phyloP scores from a whole-genome alignment of 768 basidiomycete genomes.

The Termitomyces sp. region DNA sequence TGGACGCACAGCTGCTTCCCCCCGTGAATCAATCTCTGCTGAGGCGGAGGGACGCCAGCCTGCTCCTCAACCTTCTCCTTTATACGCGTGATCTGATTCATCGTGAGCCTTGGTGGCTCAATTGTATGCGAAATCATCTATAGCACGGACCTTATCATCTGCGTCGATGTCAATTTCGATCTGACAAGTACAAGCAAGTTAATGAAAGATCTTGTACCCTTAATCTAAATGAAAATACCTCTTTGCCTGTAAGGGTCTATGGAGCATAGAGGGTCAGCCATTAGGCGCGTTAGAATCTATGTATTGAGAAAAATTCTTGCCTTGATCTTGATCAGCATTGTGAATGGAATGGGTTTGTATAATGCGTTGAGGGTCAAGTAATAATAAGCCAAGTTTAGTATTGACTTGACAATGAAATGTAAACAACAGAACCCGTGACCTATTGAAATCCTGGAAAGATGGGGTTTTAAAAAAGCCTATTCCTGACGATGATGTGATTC shows the following conservation, averaged over 20 bases:
- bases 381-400: neutral
- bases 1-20: constrained; percentile 86
- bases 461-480: too few relatives aligned
- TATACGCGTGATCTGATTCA: constrained; percentile 77
- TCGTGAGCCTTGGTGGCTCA: neutral
- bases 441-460: too few relatives aligned
- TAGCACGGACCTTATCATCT: constrained; percentile 68
- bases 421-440: neutral
- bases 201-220: neutral
- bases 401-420: too few relatives aligned
- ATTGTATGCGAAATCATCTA: neutral
- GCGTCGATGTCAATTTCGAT: constrained; percentile 95
- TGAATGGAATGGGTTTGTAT: neutral
- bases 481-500: too few relatives aligned
- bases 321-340: constrained; percentile 91
- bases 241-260: constrained; percentile 95
- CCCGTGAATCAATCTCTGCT: constrained; percentile 90
- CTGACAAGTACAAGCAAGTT: constrained; percentile 30
- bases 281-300: constrained; percentile 3
- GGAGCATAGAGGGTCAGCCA: neutral
- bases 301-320: constrained; percentile 30
- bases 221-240: constrained; percentile 46
- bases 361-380: constrained; percentile 10
- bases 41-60: constrained; percentile 93
- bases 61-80: constrained; percentile 99